Conservation (phyloP, 306 rosid genomes). For the Castanospermum australe region DNA sequence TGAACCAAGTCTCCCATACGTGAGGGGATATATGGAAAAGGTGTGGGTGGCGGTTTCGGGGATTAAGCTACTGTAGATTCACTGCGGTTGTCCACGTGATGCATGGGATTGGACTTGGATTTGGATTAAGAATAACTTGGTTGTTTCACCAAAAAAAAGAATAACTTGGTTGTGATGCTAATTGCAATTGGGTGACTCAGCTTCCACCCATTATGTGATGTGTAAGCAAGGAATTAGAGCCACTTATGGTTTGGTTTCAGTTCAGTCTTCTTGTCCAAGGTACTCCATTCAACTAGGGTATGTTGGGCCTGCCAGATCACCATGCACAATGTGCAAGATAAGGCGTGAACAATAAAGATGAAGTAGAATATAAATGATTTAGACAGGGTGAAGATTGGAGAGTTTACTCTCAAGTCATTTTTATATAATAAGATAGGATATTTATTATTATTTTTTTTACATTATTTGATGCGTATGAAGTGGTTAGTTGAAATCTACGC, state of each 20-base stretch:
- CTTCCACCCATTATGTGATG: constrained; percentile 6
- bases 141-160: too few relatives aligned
- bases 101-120: constrained; percentile 1
- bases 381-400: too few relatives aligned
- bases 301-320: background rate
- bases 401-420: too few relatives aligned
- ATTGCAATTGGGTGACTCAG: background rate
- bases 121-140: constrained; percentile 46
- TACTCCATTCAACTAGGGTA: background rate
- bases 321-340: background rate
- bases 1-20: too few relatives aligned
- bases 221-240: constrained; percentile 32
- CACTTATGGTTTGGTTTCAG: background rate
- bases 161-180: constrained; percentile 40
- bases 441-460: too few relatives aligned
- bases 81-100: constrained; percentile 7
- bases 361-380: too few relatives aligned
- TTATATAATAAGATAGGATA: too few relatives aligned
- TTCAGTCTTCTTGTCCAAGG: background rate
- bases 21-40: too few relatives aligned
- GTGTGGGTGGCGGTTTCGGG: background rate
- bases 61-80: constrained; percentile 15
- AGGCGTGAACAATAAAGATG: too few relatives aligned
- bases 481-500: too few relatives aligned
- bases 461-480: too few relatives aligned